Base-by-base conservation (phyloP, 192 early-diverging fungal species). In the Spizellomyces punctatus region DNA sequence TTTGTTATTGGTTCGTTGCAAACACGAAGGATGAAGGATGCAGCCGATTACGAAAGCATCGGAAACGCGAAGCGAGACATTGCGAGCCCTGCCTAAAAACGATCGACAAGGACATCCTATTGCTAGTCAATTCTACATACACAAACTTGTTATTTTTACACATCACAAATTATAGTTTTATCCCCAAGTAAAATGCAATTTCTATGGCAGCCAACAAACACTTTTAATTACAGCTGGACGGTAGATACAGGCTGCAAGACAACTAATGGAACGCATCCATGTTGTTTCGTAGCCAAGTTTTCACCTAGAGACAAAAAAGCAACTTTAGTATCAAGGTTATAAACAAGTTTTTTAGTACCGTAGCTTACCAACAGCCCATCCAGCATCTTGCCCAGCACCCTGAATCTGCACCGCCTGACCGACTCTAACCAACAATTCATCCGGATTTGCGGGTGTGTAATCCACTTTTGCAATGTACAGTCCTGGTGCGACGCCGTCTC, bases 371-470 rank as follows among this genome's bases (percentile, higher is more conserved):
- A 55, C 52, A 61, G 59, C 59, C 59, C 59, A 61, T 41, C 59
- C 59, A 61, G 59, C 59, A 61, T 61, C 59, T 27, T 17, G 36
- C 2, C 19, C 59, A 14, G 12, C 19, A 0, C 14, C 59, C 12
- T 17, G 10, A 61, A 61, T 61, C 36, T 61, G 59, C 59, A 61
- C 59, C n/a, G 59, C 59, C 59, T 61, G 19, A 17, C 59, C 59
- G 27, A 61, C 36, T 27, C 59, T 12, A 14, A 61, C 59, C 36
- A 41, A 14, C 17, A 61, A 1, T 41, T 61, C 59, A 41, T 61
- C 59, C 12, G 59, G 19, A 4, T 61, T 61, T 10, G 2, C n/a
- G 19, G 59, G 59, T 4, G 36, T 17, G 21, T 27, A 61, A 22
- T 61, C 59, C 2, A 61, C 36, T 17, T 61, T 17, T 17, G 19